Conservation (phyloP, 2,329 filamentous ascomycete species). For the Ophiosphaerella narmari region DNA sequence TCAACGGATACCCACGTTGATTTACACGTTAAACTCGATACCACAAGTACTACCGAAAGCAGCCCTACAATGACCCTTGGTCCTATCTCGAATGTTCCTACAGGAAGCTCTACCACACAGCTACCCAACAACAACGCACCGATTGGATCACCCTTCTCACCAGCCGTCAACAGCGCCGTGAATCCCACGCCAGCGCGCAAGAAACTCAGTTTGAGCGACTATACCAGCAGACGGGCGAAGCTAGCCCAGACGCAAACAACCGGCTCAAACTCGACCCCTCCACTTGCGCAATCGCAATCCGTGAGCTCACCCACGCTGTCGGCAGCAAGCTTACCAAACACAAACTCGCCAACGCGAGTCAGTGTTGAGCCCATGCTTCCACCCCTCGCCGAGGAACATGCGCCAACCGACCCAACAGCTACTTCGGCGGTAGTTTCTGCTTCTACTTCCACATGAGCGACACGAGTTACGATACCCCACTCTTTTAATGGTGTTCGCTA, state of each 20-base stretch:
- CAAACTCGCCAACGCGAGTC: slow-evolving; percentile 34
- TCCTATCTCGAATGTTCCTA: slow-evolving; percentile 22
- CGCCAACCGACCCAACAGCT: slow-evolving; percentile 15
- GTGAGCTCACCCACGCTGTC: slow-evolving; percentile 41
- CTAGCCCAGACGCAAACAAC: slow-evolving; percentile 36
- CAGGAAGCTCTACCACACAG: slow-evolving; percentile 29
- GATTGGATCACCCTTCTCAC: slow-evolving; percentile 40
- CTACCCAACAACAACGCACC: slow-evolving; percentile 29
- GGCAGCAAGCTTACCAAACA: slow-evolving; percentile 35
- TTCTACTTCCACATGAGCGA: slow-evolving; percentile 31
- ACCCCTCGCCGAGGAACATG: slow-evolving; percentile 33
- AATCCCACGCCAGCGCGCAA: slow-evolving; percentile 51
- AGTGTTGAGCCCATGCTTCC: slow-evolving; percentile 30
- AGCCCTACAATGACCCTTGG: slow-evolving; percentile 29
- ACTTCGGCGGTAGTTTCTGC: slow-evolving; percentile 13
- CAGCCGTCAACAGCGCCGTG: slow-evolving; percentile 49
- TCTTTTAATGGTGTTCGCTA: slow-evolving; percentile 18
- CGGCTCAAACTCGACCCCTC: slow-evolving; percentile 26
- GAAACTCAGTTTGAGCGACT: slow-evolving; percentile 58
- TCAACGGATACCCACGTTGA: slow-evolving; percentile 32
- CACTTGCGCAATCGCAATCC: slow-evolving; percentile 28
- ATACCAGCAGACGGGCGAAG: slow-evolving; percentile 52
- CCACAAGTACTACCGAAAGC: slow-evolving; percentile 21
- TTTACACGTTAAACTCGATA: slow-evolving; percentile 34
- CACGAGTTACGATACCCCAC: slow-evolving; percentile 31